Percentiles rank a stretch among this genome's conserved stretches.
phyloP scores from a whole-genome alignment of 805 yeast genomes.

The Candida patagonica region DNA sequence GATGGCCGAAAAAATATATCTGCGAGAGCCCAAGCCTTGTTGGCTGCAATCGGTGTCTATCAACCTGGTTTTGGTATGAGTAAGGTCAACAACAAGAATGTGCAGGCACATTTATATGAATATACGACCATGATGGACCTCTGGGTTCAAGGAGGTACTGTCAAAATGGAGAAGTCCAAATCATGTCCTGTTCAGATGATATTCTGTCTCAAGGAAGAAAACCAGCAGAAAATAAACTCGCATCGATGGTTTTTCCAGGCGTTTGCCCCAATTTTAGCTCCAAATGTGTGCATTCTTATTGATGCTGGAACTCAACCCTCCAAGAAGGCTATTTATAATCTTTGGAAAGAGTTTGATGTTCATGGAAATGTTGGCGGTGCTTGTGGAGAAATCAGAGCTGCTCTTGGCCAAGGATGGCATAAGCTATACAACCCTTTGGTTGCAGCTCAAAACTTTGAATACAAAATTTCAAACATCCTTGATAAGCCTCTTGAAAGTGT shows the following conservation, averaged over 20 bases:
- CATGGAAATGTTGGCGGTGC: constrained; percentile 88
- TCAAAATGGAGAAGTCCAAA: constrained; percentile 58
- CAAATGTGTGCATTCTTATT: constrained; percentile 71
- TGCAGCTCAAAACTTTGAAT: constrained; percentile 95
- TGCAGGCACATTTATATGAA: constrained; percentile 83
- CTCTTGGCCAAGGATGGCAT: constrained; percentile 53
- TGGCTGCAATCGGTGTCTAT: constrained; percentile 81
- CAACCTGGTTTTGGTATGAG: constrained; percentile 96
- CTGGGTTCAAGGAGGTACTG: constrained; percentile 42
- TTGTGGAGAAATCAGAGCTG: constrained; percentile 92
- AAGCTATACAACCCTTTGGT: constrained; percentile 74
- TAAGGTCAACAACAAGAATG: constrained; percentile 72
- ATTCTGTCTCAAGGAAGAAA: constrained; percentile 84
- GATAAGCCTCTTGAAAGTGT: constrained; percentile 95
- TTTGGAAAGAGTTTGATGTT: constrained; percentile 78
- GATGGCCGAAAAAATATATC: constrained; percentile 86
- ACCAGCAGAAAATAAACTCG: constrained; percentile 83
- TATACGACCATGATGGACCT: constrained; percentile 90
- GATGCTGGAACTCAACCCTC: constrained; percentile 96
- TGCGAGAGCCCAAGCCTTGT: constrained; percentile 66
- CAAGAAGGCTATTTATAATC: constrained; percentile 69
- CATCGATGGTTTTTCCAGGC: constrained; percentile 97
- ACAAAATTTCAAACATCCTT: constrained; percentile 86
- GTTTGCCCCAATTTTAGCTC: constrained; percentile 72
- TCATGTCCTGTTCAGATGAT: constrained; percentile 77